Conservation (phyloP, 768 basidiomycete species). For the Suillus plorans region DNA sequence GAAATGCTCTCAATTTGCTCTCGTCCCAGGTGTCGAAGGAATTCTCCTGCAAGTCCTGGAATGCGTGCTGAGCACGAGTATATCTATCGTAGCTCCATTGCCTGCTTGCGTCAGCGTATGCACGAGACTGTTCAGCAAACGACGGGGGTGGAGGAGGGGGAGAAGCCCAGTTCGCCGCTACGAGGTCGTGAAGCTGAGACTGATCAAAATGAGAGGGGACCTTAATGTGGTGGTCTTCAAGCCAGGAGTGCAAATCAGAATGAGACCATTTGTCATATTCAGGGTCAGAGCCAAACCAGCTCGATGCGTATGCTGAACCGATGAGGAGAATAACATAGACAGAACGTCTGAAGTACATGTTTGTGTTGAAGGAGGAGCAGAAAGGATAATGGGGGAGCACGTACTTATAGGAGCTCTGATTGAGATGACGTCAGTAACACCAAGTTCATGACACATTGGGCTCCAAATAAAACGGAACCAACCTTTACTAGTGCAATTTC, state of each 20-base stretch:
- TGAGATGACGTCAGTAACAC: constrained; percentile 26
- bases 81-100: constrained; percentile 67
- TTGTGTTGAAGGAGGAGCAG: not conserved
- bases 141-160: constrained; percentile 30
- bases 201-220: constrained; percentile 46
- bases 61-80: constrained; percentile 59
- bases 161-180: constrained; percentile 59
- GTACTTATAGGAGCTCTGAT: constrained; percentile 16
- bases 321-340: constrained; percentile 32
- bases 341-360: constrained; percentile 18
- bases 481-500: not conserved
- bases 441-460: constrained; percentile 6
- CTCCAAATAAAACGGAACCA: not conserved
- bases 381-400: not conserved
- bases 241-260: constrained; percentile 64
- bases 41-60: constrained; percentile 55
- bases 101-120: constrained; percentile 24
- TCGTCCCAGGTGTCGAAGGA: constrained; percentile 86
- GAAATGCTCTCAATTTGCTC: constrained; percentile 73
- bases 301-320: constrained; percentile 42
- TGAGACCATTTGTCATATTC: constrained; percentile 59
- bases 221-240: constrained; percentile 62
- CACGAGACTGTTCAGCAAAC: constrained; percentile 21
- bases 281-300: constrained; percentile 47
- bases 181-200: constrained; percentile 45